Evolutionary conservation across 225 moss, liverwort and hornwort species (phyloP), one percentile per base, ranked within the genome.

Genomic region (Sphagnum contortum): DNA sequence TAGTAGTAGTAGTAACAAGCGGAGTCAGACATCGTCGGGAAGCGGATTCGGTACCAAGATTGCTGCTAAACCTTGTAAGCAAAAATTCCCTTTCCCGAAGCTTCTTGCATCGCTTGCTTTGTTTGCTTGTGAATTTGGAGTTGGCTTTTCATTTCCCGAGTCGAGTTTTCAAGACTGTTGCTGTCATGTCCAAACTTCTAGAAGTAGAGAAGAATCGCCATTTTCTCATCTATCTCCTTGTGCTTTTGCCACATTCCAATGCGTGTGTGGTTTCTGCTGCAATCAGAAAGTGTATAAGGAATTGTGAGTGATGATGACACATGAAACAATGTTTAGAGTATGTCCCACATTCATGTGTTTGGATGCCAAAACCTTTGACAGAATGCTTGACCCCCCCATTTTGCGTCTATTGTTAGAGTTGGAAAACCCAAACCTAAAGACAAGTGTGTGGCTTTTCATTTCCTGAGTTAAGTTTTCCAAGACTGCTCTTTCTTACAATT

Each of bases 31-130:
- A 60, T 59, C 88, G 0, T 81, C 81, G 29, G 29, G 29, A 5
- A 79, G 94, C 44, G 94, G 94, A 12, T 94, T 94, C 45, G 91
- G 94, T 55, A 71, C 63, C 2, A 94, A 89, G 64, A 71, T 83
- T 2, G 76, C 72, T n/a, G 12, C 83, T 3, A 94, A 94, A 67
- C 75, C 88, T 10, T 61, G 90, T 94, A 71, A 79, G 70, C 52
- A 52, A 9, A 5, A 9, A 9, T 63, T 13, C 12, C 12, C 29
- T 49, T 6, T 48, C 6, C 13, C 9, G 6, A 5, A 46, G 45
- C n/a, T 29, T 45, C 12, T 56, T 9, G 8, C n/a, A 7, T 11
- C 9, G 8, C 3, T 48, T 5, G 45, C 12, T 4, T 4, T 61
- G 45, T 11, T 62, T 14, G 12, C 9, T 48, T 70, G 12, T 47